phyloP scores from a whole-genome alignment of 2,329 filamentous ascomycete species.

The Ophiostoma fasciatum region DNA sequence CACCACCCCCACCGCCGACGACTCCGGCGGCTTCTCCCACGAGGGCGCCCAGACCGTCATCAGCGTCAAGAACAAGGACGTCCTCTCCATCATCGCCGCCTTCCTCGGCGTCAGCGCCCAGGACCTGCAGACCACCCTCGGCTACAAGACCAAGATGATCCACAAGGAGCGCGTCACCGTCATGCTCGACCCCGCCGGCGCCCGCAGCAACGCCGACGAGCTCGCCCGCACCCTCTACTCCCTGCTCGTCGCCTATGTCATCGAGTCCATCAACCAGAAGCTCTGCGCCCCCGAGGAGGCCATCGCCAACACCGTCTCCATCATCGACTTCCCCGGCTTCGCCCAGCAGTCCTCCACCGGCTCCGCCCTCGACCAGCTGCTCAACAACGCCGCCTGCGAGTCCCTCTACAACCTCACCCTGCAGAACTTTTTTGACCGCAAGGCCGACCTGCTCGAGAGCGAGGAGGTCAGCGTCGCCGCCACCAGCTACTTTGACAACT shows the following conservation, averaged over 20 bases:
- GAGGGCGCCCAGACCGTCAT: constrained; percentile 81
- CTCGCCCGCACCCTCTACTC: constrained; percentile 87
- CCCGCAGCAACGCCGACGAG: constrained; percentile 84
- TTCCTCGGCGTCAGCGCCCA: constrained; percentile 75
- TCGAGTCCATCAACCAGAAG: constrained; percentile 82
- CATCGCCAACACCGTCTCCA: constrained; percentile 84
- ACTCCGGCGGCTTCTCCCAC: constrained; percentile 91
- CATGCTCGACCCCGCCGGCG: constrained; percentile 87
- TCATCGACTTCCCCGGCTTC: constrained; percentile 95
- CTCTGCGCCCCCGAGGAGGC: constrained; percentile 77
- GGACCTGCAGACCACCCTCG: constrained; percentile 75
- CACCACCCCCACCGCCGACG: constrained; percentile 67
- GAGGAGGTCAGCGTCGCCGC: constrained; percentile 84
- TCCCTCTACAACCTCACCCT: constrained; percentile 84
- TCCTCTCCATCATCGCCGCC: constrained; percentile 72
- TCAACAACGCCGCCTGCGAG: constrained; percentile 90
- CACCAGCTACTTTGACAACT: constrained; percentile 96
- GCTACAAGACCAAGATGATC: constrained; percentile 94
- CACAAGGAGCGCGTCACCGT: constrained; percentile 95
- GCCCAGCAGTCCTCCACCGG: constrained; percentile 69
- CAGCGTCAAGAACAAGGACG: constrained; percentile 85
- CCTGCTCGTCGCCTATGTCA: constrained; percentile 81
- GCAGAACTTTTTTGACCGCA: constrained; percentile 90
- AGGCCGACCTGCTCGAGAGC: constrained; percentile 82
- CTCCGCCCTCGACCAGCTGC: constrained; percentile 76